Evolutionary conservation across 1,139 yeast species (phyloP).

Genomic region (Hemisphaericaspora lyxosophila): DNA sequence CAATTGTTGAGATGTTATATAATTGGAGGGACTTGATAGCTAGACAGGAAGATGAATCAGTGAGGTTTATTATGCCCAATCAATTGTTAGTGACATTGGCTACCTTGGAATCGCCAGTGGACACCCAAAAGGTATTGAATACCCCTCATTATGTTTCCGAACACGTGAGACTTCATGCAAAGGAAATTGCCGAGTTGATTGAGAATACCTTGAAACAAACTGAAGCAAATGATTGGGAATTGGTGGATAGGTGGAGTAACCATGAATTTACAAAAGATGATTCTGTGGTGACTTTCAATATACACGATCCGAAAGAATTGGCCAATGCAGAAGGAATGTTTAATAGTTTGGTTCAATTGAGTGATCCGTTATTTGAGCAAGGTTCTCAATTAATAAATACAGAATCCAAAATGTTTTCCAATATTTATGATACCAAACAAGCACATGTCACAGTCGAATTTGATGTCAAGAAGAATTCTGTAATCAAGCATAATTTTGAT

Average conservation of each 20-base stretch:
- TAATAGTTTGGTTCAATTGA: constrained; percentile 1
- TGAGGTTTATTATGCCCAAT: constrained; percentile 80
- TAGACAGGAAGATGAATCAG: constrained; percentile 77
- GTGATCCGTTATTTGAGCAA: constrained; percentile 3
- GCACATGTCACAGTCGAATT: constrained; percentile 21
- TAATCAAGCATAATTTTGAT: constrained; percentile 21
- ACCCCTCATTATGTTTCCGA: constrained; percentile 53
- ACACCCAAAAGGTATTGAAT: constrained; percentile 55
- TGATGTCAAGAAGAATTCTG: constrained; percentile 14
- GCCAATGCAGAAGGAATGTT: constrained; percentile 1
- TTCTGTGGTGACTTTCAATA: not conserved
- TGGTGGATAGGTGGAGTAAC: constrained; percentile 27
- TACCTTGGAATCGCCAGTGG: constrained; percentile 53
- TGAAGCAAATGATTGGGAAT: constrained; percentile 31
- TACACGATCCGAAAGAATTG: constrained; percentile 3
- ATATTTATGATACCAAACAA: constrained; percentile 8
- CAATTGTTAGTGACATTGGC: constrained; percentile 69
- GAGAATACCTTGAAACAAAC: constrained; percentile 30
- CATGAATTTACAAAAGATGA: not conserved
- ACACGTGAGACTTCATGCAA: constrained; percentile 56
- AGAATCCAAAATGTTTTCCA: constrained; percentile 17
- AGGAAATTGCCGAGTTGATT: constrained; percentile 57
- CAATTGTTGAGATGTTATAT: constrained; percentile 60
- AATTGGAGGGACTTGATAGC: constrained; percentile 85
- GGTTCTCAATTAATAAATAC: constrained; percentile 13